Evolutionary conservation across 495 filamentous ascomycete species (phyloP).

Genomic region (Daldinia grandis): DNA sequence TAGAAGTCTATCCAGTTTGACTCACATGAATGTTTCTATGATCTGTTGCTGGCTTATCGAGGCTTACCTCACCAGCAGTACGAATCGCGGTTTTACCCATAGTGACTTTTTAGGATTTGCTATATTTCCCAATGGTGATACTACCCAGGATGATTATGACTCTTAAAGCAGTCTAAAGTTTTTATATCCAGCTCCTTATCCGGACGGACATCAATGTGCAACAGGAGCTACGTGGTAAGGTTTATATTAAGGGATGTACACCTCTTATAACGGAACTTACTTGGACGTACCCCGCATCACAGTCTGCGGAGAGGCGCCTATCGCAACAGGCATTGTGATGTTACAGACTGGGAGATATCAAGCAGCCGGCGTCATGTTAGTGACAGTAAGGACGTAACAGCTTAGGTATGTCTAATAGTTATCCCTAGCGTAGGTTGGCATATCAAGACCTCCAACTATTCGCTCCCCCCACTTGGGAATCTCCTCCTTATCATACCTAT

Average conservation of each 20-base stretch:
- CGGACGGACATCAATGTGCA: neutral
- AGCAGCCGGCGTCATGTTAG: slow-evolving; percentile 21
- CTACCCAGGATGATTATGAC: neutral
- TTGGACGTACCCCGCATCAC: slow-evolving; percentile 30
- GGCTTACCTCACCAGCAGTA: slow-evolving; percentile 76
- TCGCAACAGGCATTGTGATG: slow-evolving; percentile 22
- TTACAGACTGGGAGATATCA: slow-evolving; percentile 3
- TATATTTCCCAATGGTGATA: neutral
- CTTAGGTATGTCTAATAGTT: slow-evolving; percentile 1
- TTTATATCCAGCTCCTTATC: neutral
- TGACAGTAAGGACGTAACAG: neutral
- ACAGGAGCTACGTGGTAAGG: too few species aligned
- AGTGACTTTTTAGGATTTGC: slow-evolving; percentile 7
- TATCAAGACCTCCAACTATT: slow-evolving; percentile 14
- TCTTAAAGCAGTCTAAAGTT: neutral
- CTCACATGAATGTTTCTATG: slow-evolving; percentile 81
- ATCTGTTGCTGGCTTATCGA: slow-evolving; percentile 78
- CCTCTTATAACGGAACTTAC: neutral
- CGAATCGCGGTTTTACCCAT: slow-evolving; percentile 73
- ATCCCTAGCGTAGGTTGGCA: slow-evolving; percentile 16
- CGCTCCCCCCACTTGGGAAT: slow-evolving; percentile 23
- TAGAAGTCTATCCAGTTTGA: neutral
- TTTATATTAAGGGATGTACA: slow-evolving; percentile 5
- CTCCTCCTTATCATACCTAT: slow-evolving; percentile 30
- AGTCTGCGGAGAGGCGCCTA: slow-evolving; percentile 23